These are phyloP conservation scores for Cymbopogon citratus DNA, from an alignment of 176 grass and related monocot species.

Conservation along the genomic window DNA sequence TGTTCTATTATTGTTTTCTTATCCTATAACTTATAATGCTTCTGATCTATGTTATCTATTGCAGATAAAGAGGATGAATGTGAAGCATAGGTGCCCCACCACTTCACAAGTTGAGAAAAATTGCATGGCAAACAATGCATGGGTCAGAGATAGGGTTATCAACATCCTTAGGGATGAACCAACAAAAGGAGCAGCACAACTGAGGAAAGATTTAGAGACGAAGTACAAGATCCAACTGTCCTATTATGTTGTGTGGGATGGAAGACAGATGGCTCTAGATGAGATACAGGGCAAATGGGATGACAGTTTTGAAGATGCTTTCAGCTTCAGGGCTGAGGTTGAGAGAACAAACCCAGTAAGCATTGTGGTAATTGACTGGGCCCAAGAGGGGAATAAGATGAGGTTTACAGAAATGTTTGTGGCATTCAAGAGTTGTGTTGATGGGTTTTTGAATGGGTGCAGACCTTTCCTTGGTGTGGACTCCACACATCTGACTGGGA, in stretches of 20 bases:
- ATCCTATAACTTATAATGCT: too few species aligned
- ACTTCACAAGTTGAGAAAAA: not conserved
- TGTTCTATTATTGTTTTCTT: too few species aligned
- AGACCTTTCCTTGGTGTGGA: not conserved
- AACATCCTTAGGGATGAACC: not conserved
- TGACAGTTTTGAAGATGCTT: not conserved
- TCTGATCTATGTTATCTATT: too few species aligned
- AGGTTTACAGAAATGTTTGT: not conserved
- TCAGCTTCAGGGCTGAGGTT: not conserved
- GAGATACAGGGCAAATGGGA: not conserved
- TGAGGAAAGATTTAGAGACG: not conserved
- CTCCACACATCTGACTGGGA: not conserved
- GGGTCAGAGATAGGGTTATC: not conserved
- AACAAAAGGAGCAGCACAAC: not conserved
- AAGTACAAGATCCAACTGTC: not conserved
- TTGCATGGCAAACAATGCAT: not conserved
- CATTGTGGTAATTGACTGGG: not conserved
- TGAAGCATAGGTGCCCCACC: not conserved
- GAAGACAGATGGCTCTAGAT: not conserved
- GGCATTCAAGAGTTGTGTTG: not conserved
- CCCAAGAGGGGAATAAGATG: not conserved
- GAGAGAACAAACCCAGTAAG: not conserved
- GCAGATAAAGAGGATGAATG: not conserved
- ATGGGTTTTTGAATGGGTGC: not conserved
- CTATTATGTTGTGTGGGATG: not conserved